Evolutionary conservation across 371 early-diverging fungal species (phyloP).

Genomic region (Lichtheimia hyalospora): DNA sequence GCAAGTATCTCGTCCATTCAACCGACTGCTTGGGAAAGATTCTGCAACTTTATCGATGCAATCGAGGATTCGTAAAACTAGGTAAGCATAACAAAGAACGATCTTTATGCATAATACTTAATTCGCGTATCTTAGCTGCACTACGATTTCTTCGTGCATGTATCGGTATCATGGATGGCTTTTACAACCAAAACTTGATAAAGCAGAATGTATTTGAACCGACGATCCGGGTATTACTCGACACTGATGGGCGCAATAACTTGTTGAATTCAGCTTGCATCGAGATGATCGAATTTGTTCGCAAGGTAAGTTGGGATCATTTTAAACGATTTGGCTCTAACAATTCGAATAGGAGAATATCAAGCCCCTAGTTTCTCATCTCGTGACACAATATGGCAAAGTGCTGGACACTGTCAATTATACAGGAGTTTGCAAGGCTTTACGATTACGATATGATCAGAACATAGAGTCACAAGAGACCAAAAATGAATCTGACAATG

Average conservation of each 20-base stretch:
- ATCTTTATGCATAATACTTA: background rate
- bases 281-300: slow-evolving; percentile 81
- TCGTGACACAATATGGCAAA: slow-evolving; percentile 65
- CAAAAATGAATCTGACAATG: slow-evolving; percentile 17
- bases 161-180: slow-evolving; percentile 76
- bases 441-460: slow-evolving; percentile 65
- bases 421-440: slow-evolving; percentile 55
- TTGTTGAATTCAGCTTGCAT: slow-evolving; percentile 86
- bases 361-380: slow-evolving; percentile 68
- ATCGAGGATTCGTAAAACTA: slow-evolving; percentile 69
- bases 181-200: slow-evolving; percentile 69
- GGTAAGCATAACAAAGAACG: slow-evolving; percentile 37
- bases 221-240: slow-evolving; percentile 62
- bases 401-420: slow-evolving; percentile 64
- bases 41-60: slow-evolving; percentile 64
- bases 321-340: background rate
- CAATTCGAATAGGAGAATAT: slow-evolving; percentile 55
- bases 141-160: slow-evolving; percentile 78
- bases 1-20: slow-evolving; percentile 73
- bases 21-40: slow-evolving; percentile 61
- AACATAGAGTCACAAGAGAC: slow-evolving; percentile 21
- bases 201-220: slow-evolving; percentile 68
- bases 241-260: slow-evolving; percentile 72
- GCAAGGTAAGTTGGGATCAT: slow-evolving; percentile 46
- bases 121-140: slow-evolving; percentile 52